Evolutionary conservation across 331 rosid species (phyloP), one percentile per base, ranked within the genome.

Genomic region (Acacia pycnantha): DNA sequence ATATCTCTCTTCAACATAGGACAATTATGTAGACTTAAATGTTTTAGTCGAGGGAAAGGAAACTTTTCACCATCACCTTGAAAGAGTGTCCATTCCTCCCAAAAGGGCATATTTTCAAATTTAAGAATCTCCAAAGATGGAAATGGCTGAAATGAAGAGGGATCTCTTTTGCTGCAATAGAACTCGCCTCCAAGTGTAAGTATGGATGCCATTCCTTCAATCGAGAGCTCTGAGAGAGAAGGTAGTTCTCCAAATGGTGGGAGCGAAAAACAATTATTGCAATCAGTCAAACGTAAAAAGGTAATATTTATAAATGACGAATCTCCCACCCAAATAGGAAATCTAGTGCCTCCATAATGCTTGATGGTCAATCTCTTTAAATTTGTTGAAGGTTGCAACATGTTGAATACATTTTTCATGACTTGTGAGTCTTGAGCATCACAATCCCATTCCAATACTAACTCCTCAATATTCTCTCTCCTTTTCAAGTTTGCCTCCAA

Each of bases 191-290:
- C 83, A 9, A 86, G n/a, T 11, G 10, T 61, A 51, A 58, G 33
- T 33, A 84, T 61, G 12, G 43, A 78, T 2, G 4, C 9, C 41
- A 83, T 47, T 1, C 82, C 41, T 11, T 12, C 3, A 77, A 88
- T 64, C 4, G 2, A 8, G 12, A 86, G 86, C 31, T 82, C 53
- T 29, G 67, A 62, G 16, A 86, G 83, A 50, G 41, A 53, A 46
- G 54, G 82, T 33, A 87, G 53, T 22, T 81, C 80, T 29, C 92
- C 90, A 46, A 87, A 82, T 6, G 92, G 76, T 58, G 92, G 92
- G 75, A 89, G 69, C 0, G 46, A 67, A 18, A 12, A 24, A 51
- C 92, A 86, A 35, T 77, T 44, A 11, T 27, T 35, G 54, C 83
- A 86, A 24, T 29, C 48, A 6, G 26, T 14, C 22, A 89, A 78